phyloP scores from a whole-genome alignment of 805 yeast genomes.

The Nakazawaea sp. region DNA sequence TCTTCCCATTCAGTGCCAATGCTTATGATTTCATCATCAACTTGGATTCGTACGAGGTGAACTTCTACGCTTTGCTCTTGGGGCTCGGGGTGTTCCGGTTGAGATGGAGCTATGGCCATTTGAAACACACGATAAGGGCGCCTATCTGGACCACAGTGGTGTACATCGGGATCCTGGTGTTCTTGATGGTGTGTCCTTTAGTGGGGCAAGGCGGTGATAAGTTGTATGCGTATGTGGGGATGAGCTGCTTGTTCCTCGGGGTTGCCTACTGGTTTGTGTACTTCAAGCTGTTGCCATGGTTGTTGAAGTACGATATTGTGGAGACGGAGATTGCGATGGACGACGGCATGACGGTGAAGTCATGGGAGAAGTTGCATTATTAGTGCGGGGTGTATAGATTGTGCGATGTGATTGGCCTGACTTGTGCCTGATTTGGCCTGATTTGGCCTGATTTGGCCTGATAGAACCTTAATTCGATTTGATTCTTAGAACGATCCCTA shows the following conservation, averaged over 20 bases:
- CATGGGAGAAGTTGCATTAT: conserved; percentile 38
- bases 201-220: conserved; percentile 44
- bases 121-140: conserved; percentile 44
- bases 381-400: not conserved
- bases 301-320: conserved; percentile 37
- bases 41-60: conserved; percentile 34
- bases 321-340: conserved; percentile 32
- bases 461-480: no score
- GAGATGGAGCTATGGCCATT: conserved; percentile 35
- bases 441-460: no score
- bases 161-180: conserved; percentile 29
- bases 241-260: conserved; percentile 34
- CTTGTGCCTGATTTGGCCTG: no score
- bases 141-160: conserved; percentile 36
- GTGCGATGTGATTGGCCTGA: no score
- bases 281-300: conserved; percentile 41
- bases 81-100: conserved; percentile 32
- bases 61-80: conserved; percentile 26
- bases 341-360: conserved; percentile 53
- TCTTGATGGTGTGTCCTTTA: conserved; percentile 40
- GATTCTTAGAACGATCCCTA: no score
- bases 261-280: conserved; percentile 46
- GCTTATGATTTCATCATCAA: conserved; percentile 34
- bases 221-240: conserved; percentile 40
- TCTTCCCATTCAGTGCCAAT: conserved; percentile 30